Evolutionary conservation across 23 red algal species (phyloP).

Genomic region (Agarophyton chilense): DNA sequence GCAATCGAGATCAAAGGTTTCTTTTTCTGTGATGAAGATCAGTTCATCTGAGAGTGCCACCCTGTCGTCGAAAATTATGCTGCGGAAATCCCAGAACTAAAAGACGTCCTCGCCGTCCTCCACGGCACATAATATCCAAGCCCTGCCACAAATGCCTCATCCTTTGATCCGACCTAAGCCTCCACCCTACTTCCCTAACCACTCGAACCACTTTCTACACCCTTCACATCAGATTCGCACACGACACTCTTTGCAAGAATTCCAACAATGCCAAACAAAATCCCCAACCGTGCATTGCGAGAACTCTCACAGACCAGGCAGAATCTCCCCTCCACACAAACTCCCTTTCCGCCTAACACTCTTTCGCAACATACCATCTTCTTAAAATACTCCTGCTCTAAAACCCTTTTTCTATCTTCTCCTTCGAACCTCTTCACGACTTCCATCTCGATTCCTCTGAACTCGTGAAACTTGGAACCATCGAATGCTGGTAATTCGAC

Average conservation of each 20-base stretch:
- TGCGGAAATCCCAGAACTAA: conserved; percentile 2
- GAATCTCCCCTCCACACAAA: background rate
- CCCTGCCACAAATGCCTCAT: background rate
- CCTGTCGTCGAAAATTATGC: background rate
- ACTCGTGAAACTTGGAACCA: background rate
- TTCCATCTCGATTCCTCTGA: background rate
- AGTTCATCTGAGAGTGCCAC: background rate
- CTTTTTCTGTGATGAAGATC: background rate
- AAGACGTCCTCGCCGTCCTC: background rate
- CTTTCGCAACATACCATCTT: background rate
- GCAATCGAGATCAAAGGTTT: background rate
- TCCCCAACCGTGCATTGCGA: too few relatives aligned
- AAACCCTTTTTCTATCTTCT: conserved; percentile 5
- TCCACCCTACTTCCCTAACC: background rate
- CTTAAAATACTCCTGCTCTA: background rate
- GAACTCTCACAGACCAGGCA: background rate
- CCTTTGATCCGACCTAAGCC: background rate
- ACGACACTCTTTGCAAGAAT: background rate
- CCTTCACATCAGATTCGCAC: background rate
- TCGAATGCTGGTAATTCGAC: background rate
- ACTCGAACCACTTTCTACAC: background rate
- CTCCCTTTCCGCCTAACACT: background rate
- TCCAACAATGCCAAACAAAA: too few relatives aligned
- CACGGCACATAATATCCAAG: background rate
- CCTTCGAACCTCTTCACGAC: conserved; percentile 17